A percentile compares a stretch with the other conserved stretches of the same genome.
Evolutionary conservation across 2,329 filamentous ascomycete genomes (phyloP).

Genomic region (Macrophomina tecta): DNA sequence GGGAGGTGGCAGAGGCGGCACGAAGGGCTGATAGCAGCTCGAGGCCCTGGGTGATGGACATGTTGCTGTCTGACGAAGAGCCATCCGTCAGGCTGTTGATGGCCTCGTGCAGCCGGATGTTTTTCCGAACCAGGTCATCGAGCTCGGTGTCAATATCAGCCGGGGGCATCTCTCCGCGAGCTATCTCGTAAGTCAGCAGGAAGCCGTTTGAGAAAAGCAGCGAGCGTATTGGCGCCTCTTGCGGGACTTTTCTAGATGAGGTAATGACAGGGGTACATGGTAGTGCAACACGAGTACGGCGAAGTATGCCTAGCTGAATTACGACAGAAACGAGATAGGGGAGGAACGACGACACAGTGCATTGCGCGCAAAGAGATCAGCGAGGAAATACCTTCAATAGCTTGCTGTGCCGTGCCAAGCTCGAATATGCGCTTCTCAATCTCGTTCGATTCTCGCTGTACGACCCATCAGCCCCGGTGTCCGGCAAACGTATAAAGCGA

Average conservation of each 20-base stretch:
- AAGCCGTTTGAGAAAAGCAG: not conserved
- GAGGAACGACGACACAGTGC: not conserved
- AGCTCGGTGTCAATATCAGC: constrained; percentile 53
- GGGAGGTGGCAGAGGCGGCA: constrained; percentile 33
- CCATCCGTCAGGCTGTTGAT: constrained; percentile 52
- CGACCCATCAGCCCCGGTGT: not conserved
- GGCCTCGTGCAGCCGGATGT: constrained; percentile 55
- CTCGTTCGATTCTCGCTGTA: constrained; percentile 27
- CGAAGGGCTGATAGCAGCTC: constrained; percentile 55
- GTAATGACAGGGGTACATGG: too few species aligned
- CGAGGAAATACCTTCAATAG: constrained; percentile 18
- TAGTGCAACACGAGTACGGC: not conserved
- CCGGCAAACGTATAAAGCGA: not conserved
- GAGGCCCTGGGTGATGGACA: constrained; percentile 48
- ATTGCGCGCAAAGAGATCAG: not conserved
- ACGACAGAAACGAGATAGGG: not conserved
- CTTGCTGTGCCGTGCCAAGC: constrained; percentile 25
- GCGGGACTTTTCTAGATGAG: not conserved
- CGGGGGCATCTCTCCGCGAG: constrained; percentile 43
- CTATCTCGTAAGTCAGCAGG: constrained; percentile 33
- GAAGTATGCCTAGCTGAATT: not conserved
- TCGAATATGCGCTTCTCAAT: constrained; percentile 28
- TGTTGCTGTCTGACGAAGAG: constrained; percentile 49
- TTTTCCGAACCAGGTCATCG: constrained; percentile 54
- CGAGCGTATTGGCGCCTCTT: not conserved